A percentile compares a stretch with the other conserved stretches of the same genome.
phyloP scores from a whole-genome alignment of 2,329 filamentous ascomycete genomes.

The Colletotrichum euphorbiae region DNA sequence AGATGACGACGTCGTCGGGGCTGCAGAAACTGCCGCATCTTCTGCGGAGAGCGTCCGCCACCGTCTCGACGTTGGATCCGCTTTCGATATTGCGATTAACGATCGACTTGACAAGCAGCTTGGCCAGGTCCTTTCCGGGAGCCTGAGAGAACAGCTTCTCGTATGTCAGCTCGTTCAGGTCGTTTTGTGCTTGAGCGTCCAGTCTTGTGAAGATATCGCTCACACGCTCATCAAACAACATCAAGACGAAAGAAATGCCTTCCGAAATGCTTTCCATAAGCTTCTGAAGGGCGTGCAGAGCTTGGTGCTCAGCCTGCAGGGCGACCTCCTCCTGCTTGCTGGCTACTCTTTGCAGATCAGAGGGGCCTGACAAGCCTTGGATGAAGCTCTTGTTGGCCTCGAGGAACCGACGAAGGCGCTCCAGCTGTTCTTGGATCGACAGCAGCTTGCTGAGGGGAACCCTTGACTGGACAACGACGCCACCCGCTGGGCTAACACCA shows the following conservation, averaged over 20 bases:
- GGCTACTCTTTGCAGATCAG: conserved; percentile 80
- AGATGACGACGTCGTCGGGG: conserved; percentile 95
- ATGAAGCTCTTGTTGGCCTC: conserved; percentile 91
- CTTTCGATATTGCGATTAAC: conserved; percentile 98
- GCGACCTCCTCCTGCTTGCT: conserved; percentile 93
- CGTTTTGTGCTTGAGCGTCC: conserved; percentile 75
- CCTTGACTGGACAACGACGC: conserved; percentile 73
- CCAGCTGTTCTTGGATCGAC: conserved; percentile 82
- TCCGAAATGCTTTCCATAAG: conserved; percentile 93
- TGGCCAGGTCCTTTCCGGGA: conserved; percentile 88
- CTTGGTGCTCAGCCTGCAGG: conserved; percentile 93
- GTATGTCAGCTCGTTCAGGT: conserved; percentile 83
- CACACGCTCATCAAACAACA: conserved; percentile 93
- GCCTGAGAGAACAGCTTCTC: conserved; percentile 86
- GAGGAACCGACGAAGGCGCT: conserved; percentile 83
- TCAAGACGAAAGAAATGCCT: conserved; percentile 94
- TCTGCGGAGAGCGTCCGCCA: conserved; percentile 91
- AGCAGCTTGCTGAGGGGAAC: conserved; percentile 77
- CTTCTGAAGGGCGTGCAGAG: conserved; percentile 85
- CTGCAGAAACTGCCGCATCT: conserved; percentile 98
- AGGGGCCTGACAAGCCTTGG: conserved; percentile 91
- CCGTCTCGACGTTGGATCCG: conserved; percentile 96
- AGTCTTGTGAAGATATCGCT: conserved; percentile 87
- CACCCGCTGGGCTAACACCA: conserved; percentile 64
- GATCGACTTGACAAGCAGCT: conserved; percentile 95